Evolutionary conservation across 345 rosid genomes (phyloP).

Genomic region (Cardiospermum halicacabum): DNA sequence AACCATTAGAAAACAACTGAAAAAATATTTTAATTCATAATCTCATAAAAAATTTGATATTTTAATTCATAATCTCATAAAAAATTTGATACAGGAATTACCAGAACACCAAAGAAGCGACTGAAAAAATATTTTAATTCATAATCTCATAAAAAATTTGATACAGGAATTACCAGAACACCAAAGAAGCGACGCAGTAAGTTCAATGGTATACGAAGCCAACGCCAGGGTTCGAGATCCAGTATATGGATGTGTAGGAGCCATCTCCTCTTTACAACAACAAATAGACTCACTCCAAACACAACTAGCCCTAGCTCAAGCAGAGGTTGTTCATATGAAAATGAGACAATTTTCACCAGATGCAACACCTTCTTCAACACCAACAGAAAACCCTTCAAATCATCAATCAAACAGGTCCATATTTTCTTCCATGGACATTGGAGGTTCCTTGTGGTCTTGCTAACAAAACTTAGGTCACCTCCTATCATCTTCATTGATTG

Average conservation of each 20-base stretch:
- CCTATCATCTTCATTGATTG: too few species aligned
- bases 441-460: conserved; percentile 43
- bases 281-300: conserved; percentile 73
- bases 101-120: conserved; percentile 63
- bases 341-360: conserved; percentile 25
- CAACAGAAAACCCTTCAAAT: conserved; percentile 1
- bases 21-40: too few species aligned
- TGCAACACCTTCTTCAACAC: conserved; percentile 6
- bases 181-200: conserved; percentile 85
- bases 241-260: conserved; percentile 87
- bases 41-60: not conserved
- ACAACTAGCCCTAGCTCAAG: conserved; percentile 75
- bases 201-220: conserved; percentile 90
- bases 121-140: too few species aligned
- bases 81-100: conserved; percentile 37
- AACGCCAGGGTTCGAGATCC: conserved; percentile 86
- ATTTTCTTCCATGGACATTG: conserved; percentile 25
- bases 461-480: conserved; percentile 16
- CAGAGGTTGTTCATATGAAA: conserved; percentile 62
- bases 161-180: conserved; percentile 58
- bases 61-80: not conserved
- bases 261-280: conserved; percentile 69
- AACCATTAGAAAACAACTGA: too few species aligned
- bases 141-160: not conserved
- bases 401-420: conserved; percentile 10